Conservation (phyloP, 1,139 yeast genomes). For the Taphrina communis region DNA sequence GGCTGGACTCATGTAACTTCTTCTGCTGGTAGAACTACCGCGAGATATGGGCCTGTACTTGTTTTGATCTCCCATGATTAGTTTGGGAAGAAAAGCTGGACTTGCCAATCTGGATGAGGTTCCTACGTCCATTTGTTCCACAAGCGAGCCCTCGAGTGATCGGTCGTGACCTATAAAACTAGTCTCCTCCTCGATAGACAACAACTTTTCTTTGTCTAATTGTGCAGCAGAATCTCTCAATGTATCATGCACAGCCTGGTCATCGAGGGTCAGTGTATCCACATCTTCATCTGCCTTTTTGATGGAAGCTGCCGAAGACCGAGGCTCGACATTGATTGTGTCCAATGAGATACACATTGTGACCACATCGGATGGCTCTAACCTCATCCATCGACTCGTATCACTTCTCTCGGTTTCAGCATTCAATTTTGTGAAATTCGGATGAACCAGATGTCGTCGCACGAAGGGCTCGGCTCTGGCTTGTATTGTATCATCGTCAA, state of each 20-base stretch:
- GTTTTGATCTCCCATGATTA: neutral
- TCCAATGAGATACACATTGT: conserved; percentile 51
- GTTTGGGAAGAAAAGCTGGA: conserved; percentile 32
- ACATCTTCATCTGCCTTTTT: conserved; percentile 19
- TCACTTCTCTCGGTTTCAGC: conserved; percentile 56
- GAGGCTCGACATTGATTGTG: conserved; percentile 35
- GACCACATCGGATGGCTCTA: conserved; percentile 52
- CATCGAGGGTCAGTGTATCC: conserved; percentile 1
- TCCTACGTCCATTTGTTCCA: conserved; percentile 15
- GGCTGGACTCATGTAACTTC: conserved; percentile 4
- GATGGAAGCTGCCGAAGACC: neutral
- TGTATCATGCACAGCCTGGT: neutral
- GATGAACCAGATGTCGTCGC: conserved; percentile 58
- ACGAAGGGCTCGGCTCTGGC: conserved; percentile 49
- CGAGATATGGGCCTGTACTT: conserved; percentile 10
- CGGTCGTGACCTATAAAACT: neutral
- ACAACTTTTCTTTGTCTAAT: neutral
- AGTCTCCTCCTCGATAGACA: neutral
- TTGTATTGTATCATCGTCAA: conserved; percentile 50
- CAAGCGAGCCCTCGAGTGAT: conserved; percentile 5
- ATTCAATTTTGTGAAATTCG: conserved; percentile 55
- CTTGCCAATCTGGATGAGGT: conserved; percentile 33
- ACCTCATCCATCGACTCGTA: conserved; percentile 49
- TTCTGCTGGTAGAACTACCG: conserved; percentile 9
- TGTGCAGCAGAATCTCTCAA: neutral